Conservation (phyloP, 192 early-diverging fungal genomes). For the Spizellomyces sp. region DNA sequence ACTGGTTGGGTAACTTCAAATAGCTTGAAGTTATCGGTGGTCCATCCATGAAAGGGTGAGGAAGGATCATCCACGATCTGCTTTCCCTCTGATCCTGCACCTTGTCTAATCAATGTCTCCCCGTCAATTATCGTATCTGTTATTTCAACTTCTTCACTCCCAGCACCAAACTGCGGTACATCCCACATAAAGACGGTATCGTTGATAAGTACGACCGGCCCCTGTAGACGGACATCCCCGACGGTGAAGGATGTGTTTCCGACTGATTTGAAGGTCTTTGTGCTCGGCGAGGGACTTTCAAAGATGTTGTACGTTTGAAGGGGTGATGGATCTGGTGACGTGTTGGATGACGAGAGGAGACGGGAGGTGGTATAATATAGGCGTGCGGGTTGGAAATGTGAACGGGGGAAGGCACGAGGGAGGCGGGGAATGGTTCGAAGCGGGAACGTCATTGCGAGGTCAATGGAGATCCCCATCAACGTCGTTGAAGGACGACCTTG, state of each 20-base stretch:
- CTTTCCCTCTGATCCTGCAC: neutral
- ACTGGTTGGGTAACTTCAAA: conserved; percentile 44
- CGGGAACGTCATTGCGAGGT: too few species aligned
- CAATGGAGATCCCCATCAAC: too few species aligned
- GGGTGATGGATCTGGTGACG: neutral
- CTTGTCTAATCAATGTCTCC: neutral
- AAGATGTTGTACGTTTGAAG: conserved; percentile 2
- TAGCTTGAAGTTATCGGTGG: conserved; percentile 38
- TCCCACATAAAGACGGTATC: conserved; percentile 49
- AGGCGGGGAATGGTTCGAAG: too few species aligned
- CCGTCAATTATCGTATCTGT: conserved; percentile 1
- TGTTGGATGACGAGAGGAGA: neutral
- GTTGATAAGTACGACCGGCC: conserved; percentile 40
- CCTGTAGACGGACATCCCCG: conserved; percentile 31
- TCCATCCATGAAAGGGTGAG: conserved; percentile 51
- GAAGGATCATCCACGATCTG: conserved; percentile 25
- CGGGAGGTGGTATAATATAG: neutral
- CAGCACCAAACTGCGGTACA: conserved; percentile 54
- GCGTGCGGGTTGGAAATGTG: conserved; percentile 55
- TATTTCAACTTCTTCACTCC: conserved; percentile 20
- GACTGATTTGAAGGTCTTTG: conserved; percentile 21
- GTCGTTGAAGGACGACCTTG: too few species aligned
- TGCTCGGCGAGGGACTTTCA: neutral
- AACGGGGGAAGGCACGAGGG: conserved; percentile 46
- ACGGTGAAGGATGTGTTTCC: conserved; percentile 39